Evolutionary conservation across 257 asterid species (phyloP).

Genomic region (Henckelia pumila): DNA sequence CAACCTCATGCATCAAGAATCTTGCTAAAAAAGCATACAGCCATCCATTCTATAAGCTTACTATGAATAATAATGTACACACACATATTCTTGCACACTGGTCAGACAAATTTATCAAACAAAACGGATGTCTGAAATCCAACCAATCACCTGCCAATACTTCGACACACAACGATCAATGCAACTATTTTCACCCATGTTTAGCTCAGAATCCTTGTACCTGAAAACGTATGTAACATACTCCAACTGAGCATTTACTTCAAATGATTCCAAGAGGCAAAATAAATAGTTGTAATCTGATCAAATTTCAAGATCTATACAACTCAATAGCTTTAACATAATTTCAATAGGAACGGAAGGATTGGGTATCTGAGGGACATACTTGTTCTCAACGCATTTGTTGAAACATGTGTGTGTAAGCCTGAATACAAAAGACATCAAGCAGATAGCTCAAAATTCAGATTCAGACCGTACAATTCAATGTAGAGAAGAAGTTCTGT

Average conservation of each 20-base stretch:
- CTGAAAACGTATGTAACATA: conserved; percentile 23
- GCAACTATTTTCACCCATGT: conserved; percentile 60
- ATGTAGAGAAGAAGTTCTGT: conserved; percentile 1
- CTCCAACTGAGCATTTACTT: conserved; percentile 2
- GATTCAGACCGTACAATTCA: background rate
- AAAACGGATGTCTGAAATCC: background rate
- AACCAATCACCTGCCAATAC: conserved; percentile 49
- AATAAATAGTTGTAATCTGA: background rate
- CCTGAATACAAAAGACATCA: conserved; percentile 32
- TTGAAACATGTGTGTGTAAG: conserved; percentile 61
- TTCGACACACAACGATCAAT: conserved; percentile 55
- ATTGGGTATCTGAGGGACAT: conserved; percentile 10
- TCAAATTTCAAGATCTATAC: background rate
- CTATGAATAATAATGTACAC: background rate
- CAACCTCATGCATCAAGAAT: background rate
- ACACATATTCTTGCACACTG: background rate
- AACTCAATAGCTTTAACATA: background rate
- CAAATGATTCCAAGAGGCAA: background rate
- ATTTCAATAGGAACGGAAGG: background rate
- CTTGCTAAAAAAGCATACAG: background rate
- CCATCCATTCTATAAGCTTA: background rate
- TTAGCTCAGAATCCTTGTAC: conserved; percentile 58
- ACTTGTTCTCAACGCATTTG: conserved; percentile 62
- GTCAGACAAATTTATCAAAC: background rate
- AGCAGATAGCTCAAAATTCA: background rate